Evolutionary conservation across 1,284 basidiomycete species (phyloP).

Genomic region (Phellopilus nigrolimitatus): DNA sequence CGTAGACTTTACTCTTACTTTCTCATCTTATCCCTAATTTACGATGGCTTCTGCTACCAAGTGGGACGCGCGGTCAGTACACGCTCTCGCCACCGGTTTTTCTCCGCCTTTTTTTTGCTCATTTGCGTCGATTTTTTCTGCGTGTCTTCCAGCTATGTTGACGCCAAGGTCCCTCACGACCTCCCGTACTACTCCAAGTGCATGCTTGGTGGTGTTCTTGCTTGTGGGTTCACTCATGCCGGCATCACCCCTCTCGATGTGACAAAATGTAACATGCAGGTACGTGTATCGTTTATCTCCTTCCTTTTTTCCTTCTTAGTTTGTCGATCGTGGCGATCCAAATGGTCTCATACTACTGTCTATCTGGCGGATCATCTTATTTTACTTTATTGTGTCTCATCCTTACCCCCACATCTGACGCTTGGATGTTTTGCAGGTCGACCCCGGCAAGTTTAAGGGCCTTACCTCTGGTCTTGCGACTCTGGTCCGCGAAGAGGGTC

Average conservation of each 20-base stretch:
- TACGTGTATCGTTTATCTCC: conserved; percentile 38
- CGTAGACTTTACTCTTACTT: conserved; percentile 14
- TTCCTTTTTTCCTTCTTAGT: neutral
- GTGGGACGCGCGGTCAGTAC: conserved; percentile 65
- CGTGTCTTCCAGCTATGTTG: conserved; percentile 43
- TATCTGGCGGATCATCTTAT: too few species aligned
- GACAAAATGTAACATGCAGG: conserved; percentile 98
- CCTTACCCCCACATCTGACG: conserved; percentile 5
- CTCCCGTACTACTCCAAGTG: conserved; percentile 70
- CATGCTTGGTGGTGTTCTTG: conserved; percentile 87
- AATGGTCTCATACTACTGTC: neutral
- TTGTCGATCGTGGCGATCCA: neutral
- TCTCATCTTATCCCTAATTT: conserved; percentile 5
- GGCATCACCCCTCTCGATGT: conserved; percentile 92
- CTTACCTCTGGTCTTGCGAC: conserved; percentile 70
- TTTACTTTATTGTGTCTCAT: neutral
- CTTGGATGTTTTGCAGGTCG: conserved; percentile 47
- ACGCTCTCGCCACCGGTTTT: neutral
- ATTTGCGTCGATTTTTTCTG: conserved; percentile 18
- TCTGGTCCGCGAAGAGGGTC: conserved; percentile 80
- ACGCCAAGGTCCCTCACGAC: conserved; percentile 67
- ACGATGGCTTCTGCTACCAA: conserved; percentile 33
- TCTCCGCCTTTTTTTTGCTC: conserved; percentile 14
- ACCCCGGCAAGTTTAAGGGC: conserved; percentile 72
- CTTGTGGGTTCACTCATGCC: conserved; percentile 93